phyloP scores from a whole-genome alignment of 2,329 filamentous ascomycete genomes.

The Aspergillus latus region DNA sequence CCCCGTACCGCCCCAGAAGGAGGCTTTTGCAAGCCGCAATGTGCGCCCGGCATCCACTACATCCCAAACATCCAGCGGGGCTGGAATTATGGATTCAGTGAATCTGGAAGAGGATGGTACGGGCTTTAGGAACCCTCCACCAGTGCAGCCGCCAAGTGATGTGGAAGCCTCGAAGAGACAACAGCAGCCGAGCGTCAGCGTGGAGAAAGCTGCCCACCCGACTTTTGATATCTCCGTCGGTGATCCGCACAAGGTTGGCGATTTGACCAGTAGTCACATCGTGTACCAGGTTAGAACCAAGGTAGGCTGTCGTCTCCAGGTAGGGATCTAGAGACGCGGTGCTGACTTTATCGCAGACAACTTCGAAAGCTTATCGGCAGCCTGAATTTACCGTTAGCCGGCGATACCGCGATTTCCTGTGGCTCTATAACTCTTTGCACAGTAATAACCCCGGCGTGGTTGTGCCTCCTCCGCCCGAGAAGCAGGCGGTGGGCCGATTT shows the following conservation, averaged over 20 bases:
- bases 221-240: constrained; percentile 88
- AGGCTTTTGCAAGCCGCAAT: constrained; percentile 44
- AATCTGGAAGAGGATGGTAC: constrained; percentile 70
- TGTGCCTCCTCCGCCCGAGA: constrained; percentile 93
- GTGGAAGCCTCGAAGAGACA: constrained; percentile 50
- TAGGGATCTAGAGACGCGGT: not conserved
- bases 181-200: constrained; percentile 74
- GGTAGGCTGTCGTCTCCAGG: constrained; percentile 52
- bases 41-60: constrained; percentile 40
- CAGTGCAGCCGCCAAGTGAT: constrained; percentile 54
- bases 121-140: constrained; percentile 62
- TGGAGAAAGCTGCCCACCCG: constrained; percentile 92
- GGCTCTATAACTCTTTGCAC: constrained; percentile 94
- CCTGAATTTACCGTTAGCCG: constrained; percentile 90
- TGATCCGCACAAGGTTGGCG: constrained; percentile 96
- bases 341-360: constrained; percentile 61
- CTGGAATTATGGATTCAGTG: constrained; percentile 62
- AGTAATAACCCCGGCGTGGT: constrained; percentile 93
- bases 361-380: constrained; percentile 92
- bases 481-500: constrained; percentile 94
- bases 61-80: constrained; percentile 50
- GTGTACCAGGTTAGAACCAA: constrained; percentile 95
- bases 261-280: constrained; percentile 94
- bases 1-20: constrained; percentile 61
- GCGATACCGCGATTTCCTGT: constrained; percentile 93